Evolutionary conservation across 2,329 filamentous ascomycete species (phyloP).

Genomic region (Ophiostoma sp.): DNA sequence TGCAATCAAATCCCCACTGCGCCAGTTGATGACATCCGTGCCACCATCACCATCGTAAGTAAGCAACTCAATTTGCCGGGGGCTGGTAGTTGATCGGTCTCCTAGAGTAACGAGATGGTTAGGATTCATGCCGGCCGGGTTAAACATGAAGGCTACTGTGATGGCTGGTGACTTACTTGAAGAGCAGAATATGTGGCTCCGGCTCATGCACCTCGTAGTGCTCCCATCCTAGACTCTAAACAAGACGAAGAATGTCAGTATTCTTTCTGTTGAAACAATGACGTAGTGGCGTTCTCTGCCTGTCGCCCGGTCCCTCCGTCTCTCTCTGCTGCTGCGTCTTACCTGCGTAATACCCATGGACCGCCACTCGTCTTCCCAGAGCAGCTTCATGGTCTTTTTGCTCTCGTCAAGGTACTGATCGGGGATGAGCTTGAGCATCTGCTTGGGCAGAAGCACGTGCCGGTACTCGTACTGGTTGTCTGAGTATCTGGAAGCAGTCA

Average conservation of each 20-base stretch:
- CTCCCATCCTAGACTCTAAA: constrained; percentile 94
- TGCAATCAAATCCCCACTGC: neutral
- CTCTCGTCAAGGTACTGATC: constrained; percentile 65
- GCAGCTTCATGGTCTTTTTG: constrained; percentile 89
- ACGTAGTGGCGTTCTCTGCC: neutral
- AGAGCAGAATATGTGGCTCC: constrained; percentile 95
- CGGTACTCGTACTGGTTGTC: constrained; percentile 94
- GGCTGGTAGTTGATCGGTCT: constrained; percentile 83
- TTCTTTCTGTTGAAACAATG: neutral
- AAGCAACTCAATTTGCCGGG: constrained; percentile 42
- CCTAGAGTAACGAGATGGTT: constrained; percentile 46
- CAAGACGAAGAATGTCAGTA: neutral
- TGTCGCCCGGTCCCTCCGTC: neutral
- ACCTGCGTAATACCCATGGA: constrained; percentile 97
- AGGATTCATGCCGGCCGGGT: neutral
- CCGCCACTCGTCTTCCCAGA: constrained; percentile 99
- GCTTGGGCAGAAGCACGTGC: constrained; percentile 95
- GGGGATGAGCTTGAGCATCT: constrained; percentile 96
- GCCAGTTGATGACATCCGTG: no score
- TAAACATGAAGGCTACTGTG: neutral
- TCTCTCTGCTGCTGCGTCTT: constrained; percentile 33
- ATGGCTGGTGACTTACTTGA: constrained; percentile 70
- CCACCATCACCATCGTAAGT: neutral
- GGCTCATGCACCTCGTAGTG: constrained; percentile 99
- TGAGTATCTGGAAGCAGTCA: constrained; percentile 66